Percentiles rank a stretch among this genome's conserved stretches.
Evolutionary conservation across 768 basidiomycete species (phyloP).

Genomic region (Suillus clintonianus): DNA sequence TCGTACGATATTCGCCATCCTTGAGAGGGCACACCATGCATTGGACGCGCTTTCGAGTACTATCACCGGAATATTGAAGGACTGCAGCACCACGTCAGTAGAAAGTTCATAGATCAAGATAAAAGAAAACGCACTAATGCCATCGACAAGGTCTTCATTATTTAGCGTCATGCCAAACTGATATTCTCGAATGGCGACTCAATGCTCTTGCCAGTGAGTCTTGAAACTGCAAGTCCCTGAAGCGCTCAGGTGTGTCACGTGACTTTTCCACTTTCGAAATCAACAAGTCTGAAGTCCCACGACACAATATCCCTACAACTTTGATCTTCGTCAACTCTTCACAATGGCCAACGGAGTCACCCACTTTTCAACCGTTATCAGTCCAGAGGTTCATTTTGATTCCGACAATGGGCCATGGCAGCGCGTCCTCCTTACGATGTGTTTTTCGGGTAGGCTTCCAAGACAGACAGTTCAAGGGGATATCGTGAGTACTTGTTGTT

Average conservation of each 20-base stretch:
- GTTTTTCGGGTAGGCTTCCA: conserved; percentile 5
- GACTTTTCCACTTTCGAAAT: background rate
- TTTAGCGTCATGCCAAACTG: background rate
- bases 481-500: background rate
- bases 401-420: background rate
- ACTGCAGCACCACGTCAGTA: background rate
- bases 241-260: too few species aligned
- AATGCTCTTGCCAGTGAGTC: too few species aligned
- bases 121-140: background rate
- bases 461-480: conserved; percentile 2
- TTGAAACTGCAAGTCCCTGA: too few species aligned
- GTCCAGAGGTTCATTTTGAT: background rate
- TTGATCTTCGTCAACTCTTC: too few species aligned
- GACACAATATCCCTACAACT: too few species aligned
- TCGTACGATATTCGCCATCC: background rate
- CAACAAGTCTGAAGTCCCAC: background rate
- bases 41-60: background rate
- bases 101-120: background rate
- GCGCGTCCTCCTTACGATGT: conserved; percentile 4
- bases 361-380: background rate
- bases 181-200: too few species aligned
- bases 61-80: background rate
- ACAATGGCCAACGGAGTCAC: background rate
- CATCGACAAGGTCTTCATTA: background rate
- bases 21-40: background rate